Evolutionary conservation across 495 filamentous ascomycete genomes (phyloP).

Genomic region (Daldinia childiae): DNA sequence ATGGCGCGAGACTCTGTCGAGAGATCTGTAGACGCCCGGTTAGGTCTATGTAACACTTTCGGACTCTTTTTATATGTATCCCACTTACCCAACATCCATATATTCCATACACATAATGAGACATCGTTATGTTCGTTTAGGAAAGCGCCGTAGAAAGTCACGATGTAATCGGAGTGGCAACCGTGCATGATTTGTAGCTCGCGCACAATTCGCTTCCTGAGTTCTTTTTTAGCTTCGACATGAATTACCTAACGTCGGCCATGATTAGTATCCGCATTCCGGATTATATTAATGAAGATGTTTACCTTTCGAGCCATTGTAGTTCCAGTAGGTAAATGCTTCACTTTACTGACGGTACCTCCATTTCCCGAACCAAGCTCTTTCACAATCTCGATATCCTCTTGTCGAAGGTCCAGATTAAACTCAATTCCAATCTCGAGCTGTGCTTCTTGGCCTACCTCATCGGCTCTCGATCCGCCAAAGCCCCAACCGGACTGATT

Average conservation of each 20-base stretch:
- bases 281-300: neutral
- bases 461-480: constrained; percentile 62
- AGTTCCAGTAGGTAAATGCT: constrained; percentile 92
- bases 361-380: constrained; percentile 97
- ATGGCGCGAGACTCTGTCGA: constrained; percentile 91
- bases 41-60: constrained; percentile 42
- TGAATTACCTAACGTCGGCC: constrained; percentile 79
- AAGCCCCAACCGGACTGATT: constrained; percentile 64
- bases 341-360: constrained; percentile 96
- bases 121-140: constrained; percentile 95
- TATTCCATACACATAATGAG: constrained; percentile 99
- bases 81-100: constrained; percentile 94
- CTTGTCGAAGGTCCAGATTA: constrained; percentile 87
- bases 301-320: constrained; percentile 96
- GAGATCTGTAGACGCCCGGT: constrained; percentile 68
- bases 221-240: constrained; percentile 95
- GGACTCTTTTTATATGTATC: neutral
- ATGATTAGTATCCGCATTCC: constrained; percentile 9
- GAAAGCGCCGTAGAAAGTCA: constrained; percentile 97
- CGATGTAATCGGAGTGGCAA: constrained; percentile 94
- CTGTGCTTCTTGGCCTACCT: constrained; percentile 69
- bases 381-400: constrained; percentile 91
- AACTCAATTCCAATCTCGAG: constrained; percentile 98
- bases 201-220: constrained; percentile 93
- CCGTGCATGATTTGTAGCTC: constrained; percentile 98